phyloP scores from a whole-genome alignment of 139 green algal species.

The Chlamydomonas sp. region DNA sequence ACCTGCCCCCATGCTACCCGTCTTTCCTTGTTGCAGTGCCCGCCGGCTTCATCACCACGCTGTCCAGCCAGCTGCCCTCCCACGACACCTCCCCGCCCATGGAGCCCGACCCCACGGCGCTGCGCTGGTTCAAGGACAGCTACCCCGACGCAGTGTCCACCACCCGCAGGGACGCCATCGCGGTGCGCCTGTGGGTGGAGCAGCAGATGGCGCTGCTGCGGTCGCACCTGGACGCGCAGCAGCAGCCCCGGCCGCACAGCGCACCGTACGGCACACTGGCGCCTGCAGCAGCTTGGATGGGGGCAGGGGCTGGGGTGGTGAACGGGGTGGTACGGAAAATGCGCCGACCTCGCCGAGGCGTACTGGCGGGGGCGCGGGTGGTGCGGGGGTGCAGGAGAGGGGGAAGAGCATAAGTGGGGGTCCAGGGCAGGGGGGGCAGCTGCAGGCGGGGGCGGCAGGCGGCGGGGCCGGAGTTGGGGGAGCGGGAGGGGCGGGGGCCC shows the following conservation, averaged over 20 bases:
- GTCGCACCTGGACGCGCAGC: conserved; percentile 8
- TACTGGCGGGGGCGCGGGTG: too few relatives aligned
- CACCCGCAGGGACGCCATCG: conserved; percentile 11
- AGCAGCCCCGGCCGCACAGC: background rate
- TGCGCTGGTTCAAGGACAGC: conserved; percentile 28
- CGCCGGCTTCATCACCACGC: conserved; percentile 27
- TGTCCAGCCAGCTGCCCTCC: conserved; percentile 13
- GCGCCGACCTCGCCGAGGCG: too few relatives aligned
- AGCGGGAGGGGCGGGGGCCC: background rate
- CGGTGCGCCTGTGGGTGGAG: conserved; percentile 27
- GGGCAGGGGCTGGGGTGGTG: too few relatives aligned
- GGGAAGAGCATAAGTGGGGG: too few relatives aligned
- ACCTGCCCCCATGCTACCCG: background rate
- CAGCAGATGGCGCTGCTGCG: conserved; percentile 30
- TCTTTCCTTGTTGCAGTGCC: background rate
- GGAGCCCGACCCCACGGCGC: conserved; percentile 31
- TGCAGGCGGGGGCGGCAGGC: too few relatives aligned
- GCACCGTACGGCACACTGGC: background rate
- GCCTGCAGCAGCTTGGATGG: too few relatives aligned
- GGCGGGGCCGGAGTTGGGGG: too few relatives aligned
- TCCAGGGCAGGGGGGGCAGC: background rate
- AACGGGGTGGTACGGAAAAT: background rate
- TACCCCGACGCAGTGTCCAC: conserved; percentile 33
- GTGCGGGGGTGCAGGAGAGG: too few relatives aligned
- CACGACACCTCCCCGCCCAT: conserved; percentile 2